Evolutionary conservation across 2,329 filamentous ascomycete genomes (phyloP).

Genomic region (Trichophyton equinum): DNA sequence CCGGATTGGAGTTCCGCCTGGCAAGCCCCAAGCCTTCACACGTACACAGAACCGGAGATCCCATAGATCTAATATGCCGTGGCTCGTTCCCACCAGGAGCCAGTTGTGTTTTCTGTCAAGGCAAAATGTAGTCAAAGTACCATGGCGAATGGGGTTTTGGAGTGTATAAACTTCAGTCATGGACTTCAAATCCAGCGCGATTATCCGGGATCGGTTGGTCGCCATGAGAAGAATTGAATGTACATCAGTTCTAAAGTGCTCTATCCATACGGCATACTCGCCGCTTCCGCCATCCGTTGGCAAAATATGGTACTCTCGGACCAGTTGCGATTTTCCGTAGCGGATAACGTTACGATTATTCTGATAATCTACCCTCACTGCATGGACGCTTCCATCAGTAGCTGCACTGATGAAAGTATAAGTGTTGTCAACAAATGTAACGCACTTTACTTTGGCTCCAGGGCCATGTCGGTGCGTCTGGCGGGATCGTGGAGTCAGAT

Average conservation of each 20-base stretch:
- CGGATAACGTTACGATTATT: conserved; percentile 48
- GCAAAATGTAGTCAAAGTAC: conserved; percentile 81
- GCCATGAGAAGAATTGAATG: conserved; percentile 74
- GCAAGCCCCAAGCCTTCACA: conserved; percentile 76
- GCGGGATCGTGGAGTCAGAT: conserved; percentile 74
- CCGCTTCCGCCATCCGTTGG: conserved; percentile 28
- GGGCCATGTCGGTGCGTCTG: conserved; percentile 68
- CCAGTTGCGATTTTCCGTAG: conserved; percentile 63
- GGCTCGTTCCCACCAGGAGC: conserved; percentile 81
- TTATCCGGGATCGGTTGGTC: conserved; percentile 70
- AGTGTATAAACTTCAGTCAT: conserved; percentile 74
- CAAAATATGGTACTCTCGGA: conserved; percentile 67
- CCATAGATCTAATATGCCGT: conserved; percentile 89
- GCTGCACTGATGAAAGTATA: conserved; percentile 88
- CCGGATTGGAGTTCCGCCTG: conserved; percentile 67
- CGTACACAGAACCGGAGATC: conserved; percentile 88
- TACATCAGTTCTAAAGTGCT: conserved; percentile 75
- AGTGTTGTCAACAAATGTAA: conserved; percentile 88
- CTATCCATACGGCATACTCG: conserved; percentile 78
- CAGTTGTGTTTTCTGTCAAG: conserved; percentile 77
- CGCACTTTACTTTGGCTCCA: conserved; percentile 59
- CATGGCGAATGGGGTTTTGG: conserved; percentile 81
- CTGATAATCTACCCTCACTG: conserved; percentile 66
- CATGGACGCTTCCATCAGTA: conserved; percentile 78
- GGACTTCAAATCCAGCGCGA: conserved; percentile 74